These are phyloP conservation scores for Hymenoscyphus repandus DNA, from an alignment of 2,329 filamentous ascomycete genomes.

Conservation along the genomic window DNA sequence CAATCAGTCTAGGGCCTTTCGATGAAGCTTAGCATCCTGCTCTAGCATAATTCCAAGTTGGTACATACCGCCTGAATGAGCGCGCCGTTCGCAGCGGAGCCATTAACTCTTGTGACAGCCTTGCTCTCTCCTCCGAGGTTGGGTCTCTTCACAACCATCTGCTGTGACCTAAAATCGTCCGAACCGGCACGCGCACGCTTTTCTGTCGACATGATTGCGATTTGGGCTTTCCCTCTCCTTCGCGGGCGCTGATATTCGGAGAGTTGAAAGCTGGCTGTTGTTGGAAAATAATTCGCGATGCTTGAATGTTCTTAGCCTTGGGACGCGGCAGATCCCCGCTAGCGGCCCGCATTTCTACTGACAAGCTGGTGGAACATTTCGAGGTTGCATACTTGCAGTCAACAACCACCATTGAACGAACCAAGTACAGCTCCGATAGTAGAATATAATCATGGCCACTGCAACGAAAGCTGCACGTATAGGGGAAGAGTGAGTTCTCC, in stretches of 20 bases:
- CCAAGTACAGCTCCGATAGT: background rate
- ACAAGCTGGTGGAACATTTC: background rate
- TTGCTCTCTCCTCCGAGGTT: slow-evolving; percentile 52
- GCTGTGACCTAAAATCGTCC: slow-evolving; percentile 70
- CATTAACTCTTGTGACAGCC: slow-evolving; percentile 53
- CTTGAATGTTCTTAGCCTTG: background rate
- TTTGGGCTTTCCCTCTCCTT: background rate
- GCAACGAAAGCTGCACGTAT: slow-evolving; percentile 59
- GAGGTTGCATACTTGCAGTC: background rate
- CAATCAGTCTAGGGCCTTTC: slow-evolving; percentile 22
- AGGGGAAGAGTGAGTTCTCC: slow-evolving; percentile 63
- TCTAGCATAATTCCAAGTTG: background rate
- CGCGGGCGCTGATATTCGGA: background rate
- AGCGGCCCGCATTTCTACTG: slow-evolving; percentile 3
- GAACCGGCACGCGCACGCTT: slow-evolving; percentile 74
- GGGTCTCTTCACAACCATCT: slow-evolving; percentile 85
- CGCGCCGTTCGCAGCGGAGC: slow-evolving; percentile 52
- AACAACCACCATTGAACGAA: slow-evolving; percentile 1
- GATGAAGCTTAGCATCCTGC: slow-evolving; percentile 16
- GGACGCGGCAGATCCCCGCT: slow-evolving; percentile 4
- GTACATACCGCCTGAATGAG: slow-evolving; percentile 60
- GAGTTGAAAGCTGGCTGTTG: background rate
- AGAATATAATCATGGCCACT: slow-evolving; percentile 42
- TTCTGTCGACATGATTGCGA: slow-evolving; percentile 69
- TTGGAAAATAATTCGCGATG: slow-evolving; percentile 9